A percentile compares a stretch with the other conserved stretches of the same genome.
Conservation (phyloP, 1,284 basidiomycete genomes). For the Boletus coffeatus region DNA sequence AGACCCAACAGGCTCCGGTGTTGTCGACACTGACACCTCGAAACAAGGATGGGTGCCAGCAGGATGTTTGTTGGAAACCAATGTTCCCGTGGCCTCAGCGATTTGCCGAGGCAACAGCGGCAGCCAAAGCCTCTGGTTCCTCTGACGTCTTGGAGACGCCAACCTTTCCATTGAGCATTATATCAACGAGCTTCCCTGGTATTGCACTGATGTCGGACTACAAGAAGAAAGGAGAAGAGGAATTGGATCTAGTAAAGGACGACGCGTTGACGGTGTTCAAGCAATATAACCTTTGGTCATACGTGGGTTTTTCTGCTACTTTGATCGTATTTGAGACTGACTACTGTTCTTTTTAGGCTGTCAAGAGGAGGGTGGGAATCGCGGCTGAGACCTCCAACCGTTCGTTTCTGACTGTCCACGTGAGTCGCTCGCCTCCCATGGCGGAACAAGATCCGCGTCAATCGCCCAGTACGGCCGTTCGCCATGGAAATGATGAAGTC, state of each 20-base stretch:
- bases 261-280: conserved; percentile 92
- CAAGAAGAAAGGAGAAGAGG: conserved; percentile 84
- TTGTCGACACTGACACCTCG: conserved; percentile 66
- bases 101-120: conserved; percentile 69
- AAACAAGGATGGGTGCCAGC: conserved; percentile 89
- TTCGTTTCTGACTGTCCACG: too few species aligned
- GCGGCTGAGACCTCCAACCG: conserved; percentile 52
- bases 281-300: conserved; percentile 96
- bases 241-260: conserved; percentile 81
- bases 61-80: conserved; percentile 92
- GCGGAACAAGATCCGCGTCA: too few species aligned
- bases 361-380: conserved; percentile 82
- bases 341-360: conserved; percentile 47
- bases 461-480: conserved; percentile 54
- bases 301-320: conserved; percentile 43
- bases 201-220: conserved; percentile 90
- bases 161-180: conserved; percentile 82
- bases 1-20: conserved; percentile 81
- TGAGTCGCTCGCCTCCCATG: too few species aligned
- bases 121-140: conserved; percentile 38
- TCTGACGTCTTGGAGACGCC: conserved; percentile 54
- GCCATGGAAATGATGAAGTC: conserved; percentile 52
- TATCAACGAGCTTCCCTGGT: conserved; percentile 92
- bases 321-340: conserved; percentile 2
- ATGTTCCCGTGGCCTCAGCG: conserved; percentile 70